Percentiles rank a stretch among this genome's conserved stretches.
Evolutionary conservation across 2,329 filamentous ascomycete genomes (phyloP).

Genomic region (Penicillium sp.): DNA sequence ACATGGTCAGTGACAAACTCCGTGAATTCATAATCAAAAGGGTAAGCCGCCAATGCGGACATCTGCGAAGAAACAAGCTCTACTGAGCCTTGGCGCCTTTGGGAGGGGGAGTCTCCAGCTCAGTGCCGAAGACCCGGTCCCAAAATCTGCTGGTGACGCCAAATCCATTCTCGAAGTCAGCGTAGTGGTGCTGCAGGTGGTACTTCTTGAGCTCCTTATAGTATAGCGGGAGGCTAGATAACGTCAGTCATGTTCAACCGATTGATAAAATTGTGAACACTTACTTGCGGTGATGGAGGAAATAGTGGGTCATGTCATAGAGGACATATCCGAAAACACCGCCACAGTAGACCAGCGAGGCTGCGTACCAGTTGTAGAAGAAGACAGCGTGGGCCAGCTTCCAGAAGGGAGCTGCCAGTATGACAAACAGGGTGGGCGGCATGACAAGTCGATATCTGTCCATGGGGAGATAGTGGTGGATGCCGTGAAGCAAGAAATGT

Average conservation of each 20-base stretch:
- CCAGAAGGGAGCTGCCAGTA: constrained; percentile 85
- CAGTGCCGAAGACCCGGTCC: constrained; percentile 87
- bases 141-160: constrained; percentile 95
- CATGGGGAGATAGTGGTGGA: constrained; percentile 99
- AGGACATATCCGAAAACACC: constrained; percentile 93
- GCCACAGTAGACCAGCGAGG: constrained; percentile 72
- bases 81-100: constrained; percentile 37
- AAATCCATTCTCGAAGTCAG: constrained; percentile 95
- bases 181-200: constrained; percentile 94
- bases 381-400: constrained; percentile 79
- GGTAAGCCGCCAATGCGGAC: constrained; percentile 1
- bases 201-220: constrained; percentile 95
- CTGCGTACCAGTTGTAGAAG: constrained; percentile 78
- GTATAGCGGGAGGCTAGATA: constrained; percentile 66
- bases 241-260: constrained; percentile 9
- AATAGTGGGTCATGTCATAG: constrained; percentile 98
- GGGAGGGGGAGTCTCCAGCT: constrained; percentile 52
- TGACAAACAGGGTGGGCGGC: constrained; percentile 82
- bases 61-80: constrained; percentile 4
- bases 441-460: constrained; percentile 95
- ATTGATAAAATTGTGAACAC: constrained; percentile 27
- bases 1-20: background rate
- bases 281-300: constrained; percentile 87
- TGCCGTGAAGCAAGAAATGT: constrained; percentile 92
- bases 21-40: constrained; percentile 17